A percentile compares a stretch with the other conserved stretches of the same genome.
Conservation (phyloP, 2,329 filamentous ascomycete species). For the Claviceps sp. region DNA sequence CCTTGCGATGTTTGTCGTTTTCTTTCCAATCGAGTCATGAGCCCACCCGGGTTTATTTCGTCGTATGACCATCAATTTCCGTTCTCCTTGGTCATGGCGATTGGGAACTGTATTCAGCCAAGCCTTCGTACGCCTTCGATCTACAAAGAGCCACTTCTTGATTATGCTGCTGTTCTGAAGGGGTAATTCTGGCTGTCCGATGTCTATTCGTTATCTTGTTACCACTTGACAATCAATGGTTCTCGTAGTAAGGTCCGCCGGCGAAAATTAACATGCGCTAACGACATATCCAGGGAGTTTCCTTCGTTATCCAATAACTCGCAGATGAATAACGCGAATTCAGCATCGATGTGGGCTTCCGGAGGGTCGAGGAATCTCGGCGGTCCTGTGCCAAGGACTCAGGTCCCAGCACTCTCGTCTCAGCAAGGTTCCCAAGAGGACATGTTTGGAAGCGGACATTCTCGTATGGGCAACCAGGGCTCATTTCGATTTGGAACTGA, state of each 20-base stretch:
- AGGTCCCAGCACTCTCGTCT: constrained; percentile 35
- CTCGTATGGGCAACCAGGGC: constrained; percentile 26
- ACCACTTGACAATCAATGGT: neutral
- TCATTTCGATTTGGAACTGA: constrained; percentile 43
- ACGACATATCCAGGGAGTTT: constrained; percentile 38
- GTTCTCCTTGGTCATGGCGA: constrained; percentile 4
- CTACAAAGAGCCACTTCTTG: constrained; percentile 5
- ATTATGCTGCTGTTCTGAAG: constrained; percentile 21
- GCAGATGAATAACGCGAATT: constrained; percentile 34
- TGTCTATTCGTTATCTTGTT: neutral
- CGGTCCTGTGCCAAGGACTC: constrained; percentile 36
- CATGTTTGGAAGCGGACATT: constrained; percentile 29
- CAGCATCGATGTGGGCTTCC: constrained; percentile 41
- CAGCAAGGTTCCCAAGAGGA: constrained; percentile 39
- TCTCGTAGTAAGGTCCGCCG: neutral
- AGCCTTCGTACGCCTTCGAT: constrained; percentile 6
- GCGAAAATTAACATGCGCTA: neutral
- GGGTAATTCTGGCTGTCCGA: constrained; percentile 9
- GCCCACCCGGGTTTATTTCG: neutral
- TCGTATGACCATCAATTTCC: neutral
- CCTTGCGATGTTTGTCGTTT: neutral
- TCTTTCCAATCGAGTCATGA: neutral
- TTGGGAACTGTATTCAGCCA: constrained; percentile 7
- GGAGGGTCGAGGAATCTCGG: constrained; percentile 34
- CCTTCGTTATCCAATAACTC: constrained; percentile 51